A percentile compares a stretch with the other conserved stretches of the same genome.
Evolutionary conservation across 768 basidiomycete genomes (phyloP).

Genomic region (Suillus ampliporus): DNA sequence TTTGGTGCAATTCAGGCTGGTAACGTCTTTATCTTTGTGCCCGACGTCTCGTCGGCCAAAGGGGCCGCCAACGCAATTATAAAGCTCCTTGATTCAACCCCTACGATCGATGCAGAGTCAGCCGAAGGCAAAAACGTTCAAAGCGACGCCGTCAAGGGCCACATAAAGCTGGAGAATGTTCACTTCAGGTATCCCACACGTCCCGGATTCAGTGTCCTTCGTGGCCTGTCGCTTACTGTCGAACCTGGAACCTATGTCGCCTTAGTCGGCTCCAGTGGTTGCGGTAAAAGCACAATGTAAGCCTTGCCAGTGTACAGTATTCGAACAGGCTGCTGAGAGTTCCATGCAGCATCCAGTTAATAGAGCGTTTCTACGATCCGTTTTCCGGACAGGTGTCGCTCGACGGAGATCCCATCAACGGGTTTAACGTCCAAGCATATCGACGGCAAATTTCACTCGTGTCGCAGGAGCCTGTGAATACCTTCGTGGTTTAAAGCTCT

Average conservation of each 20-base stretch:
- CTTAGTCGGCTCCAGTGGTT: slow-evolving; percentile 81
- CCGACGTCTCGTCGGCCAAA: slow-evolving; percentile 86
- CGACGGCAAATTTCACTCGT: slow-evolving; percentile 88
- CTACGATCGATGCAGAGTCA: slow-evolving; percentile 84
- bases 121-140: slow-evolving; percentile 61
- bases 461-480: slow-evolving; percentile 76
- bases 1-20: slow-evolving; percentile 89
- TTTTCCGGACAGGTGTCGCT: slow-evolving; percentile 73
- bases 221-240: slow-evolving; percentile 71
- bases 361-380: slow-evolving; percentile 89
- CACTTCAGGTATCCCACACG: slow-evolving; percentile 92
- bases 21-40: slow-evolving; percentile 83
- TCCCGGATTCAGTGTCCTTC: slow-evolving; percentile 81
- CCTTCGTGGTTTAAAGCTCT: slow-evolving; percentile 16
- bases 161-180: slow-evolving; percentile 78
- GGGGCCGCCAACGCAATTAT: slow-evolving; percentile 78
- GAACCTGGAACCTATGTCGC: slow-evolving; percentile 83
- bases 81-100: slow-evolving; percentile 71
- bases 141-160: slow-evolving; percentile 56
- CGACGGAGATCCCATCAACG: slow-evolving; percentile 75
- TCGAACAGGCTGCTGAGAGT: slow-evolving; percentile 6
- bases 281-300: slow-evolving; percentile 81
- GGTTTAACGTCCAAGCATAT: slow-evolving; percentile 85
- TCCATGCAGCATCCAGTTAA: slow-evolving; percentile 66
- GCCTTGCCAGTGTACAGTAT: slow-evolving; percentile 27